These are phyloP conservation scores for Huntiella abstrusa DNA, from an alignment of 2,329 filamentous ascomycete species.

Conservation along the genomic window DNA sequence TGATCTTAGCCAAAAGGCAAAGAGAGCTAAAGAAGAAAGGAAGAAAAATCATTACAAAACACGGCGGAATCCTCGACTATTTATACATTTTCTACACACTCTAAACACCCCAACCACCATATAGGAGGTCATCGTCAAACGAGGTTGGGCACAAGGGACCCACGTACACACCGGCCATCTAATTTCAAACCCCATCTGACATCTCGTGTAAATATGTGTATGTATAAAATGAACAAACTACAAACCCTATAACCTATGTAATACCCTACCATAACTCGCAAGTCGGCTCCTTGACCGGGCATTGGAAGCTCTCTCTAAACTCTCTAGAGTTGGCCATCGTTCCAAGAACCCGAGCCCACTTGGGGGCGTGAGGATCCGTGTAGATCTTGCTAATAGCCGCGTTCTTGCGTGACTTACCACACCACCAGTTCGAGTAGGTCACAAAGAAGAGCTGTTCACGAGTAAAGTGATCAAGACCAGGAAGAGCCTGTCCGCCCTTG, in stretches of 20 bases:
- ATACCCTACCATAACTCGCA: slow-evolving; percentile 69
- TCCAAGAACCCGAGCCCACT: slow-evolving; percentile 39
- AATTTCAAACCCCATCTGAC: background rate
- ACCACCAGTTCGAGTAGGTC: slow-evolving; percentile 46
- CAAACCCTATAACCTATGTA: slow-evolving; percentile 73
- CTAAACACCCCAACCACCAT: too few species aligned
- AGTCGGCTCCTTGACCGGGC: slow-evolving; percentile 42
- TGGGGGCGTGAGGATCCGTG: slow-evolving; percentile 46
- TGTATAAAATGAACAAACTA: background rate
- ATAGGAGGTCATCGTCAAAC: too few species aligned
- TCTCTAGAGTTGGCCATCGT: slow-evolving; percentile 48
- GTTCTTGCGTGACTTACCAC: slow-evolving; percentile 42
- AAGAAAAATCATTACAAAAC: slow-evolving; percentile 70
- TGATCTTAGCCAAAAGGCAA: slow-evolving; percentile 59
- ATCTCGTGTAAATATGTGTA: background rate
- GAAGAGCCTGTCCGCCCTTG: slow-evolving; percentile 33
- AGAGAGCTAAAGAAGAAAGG: slow-evolving; percentile 13
- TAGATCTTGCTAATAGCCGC: slow-evolving; percentile 37
- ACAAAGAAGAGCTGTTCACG: slow-evolving; percentile 55
- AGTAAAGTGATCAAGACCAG: slow-evolving; percentile 41
- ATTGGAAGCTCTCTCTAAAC: slow-evolving; percentile 50
- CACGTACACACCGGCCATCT: too few species aligned
- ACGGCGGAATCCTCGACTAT: slow-evolving; percentile 35
- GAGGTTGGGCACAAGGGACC: too few species aligned
- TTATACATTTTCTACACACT: slow-evolving; percentile 36